A percentile compares a stretch with the other conserved stretches of the same genome.
Evolutionary conservation across 306 rosid genomes (phyloP).

Genomic region (Begonia loranthoides): DNA sequence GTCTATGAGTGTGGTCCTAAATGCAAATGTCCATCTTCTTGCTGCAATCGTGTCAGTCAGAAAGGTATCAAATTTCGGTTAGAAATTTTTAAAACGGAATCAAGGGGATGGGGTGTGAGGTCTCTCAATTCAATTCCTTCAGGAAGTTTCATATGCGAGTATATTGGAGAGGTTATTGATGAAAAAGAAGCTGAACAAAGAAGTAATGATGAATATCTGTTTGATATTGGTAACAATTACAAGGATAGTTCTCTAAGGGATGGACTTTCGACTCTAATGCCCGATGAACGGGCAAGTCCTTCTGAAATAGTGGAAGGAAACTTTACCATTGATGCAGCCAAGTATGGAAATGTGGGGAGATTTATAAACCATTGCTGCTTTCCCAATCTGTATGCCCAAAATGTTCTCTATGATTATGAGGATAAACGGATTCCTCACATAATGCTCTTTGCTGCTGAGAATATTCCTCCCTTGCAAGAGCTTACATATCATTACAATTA

Average conservation of each 20-base stretch:
- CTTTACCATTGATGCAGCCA: constrained; percentile 77
- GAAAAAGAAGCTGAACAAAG: constrained; percentile 83
- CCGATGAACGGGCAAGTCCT: constrained; percentile 34
- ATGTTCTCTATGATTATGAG: constrained; percentile 71
- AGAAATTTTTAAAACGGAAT: constrained; percentile 66
- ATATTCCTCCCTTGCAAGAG: constrained; percentile 91
- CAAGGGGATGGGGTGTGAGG: constrained; percentile 95
- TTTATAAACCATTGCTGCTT: constrained; percentile 87
- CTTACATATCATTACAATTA: constrained; percentile 75
- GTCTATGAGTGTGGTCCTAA: constrained; percentile 83
- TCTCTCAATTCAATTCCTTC: constrained; percentile 83
- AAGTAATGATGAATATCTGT: constrained; percentile 79
- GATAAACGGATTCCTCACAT: constrained; percentile 86
- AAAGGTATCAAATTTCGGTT: constrained; percentile 67
- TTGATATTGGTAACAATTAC: constrained; percentile 67
- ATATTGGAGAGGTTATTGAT: constrained; percentile 80
- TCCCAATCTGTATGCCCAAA: constrained; percentile 92
- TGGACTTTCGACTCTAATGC: constrained; percentile 53
- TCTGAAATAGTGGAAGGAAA: constrained; percentile 36
- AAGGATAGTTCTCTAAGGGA: constrained; percentile 48
- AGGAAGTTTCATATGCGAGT: constrained; percentile 85
- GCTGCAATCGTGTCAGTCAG: constrained; percentile 77
- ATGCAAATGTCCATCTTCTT: constrained; percentile 68
- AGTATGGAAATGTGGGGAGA: constrained; percentile 78
- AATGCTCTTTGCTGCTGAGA: constrained; percentile 87